Percentiles rank a stretch among this genome's conserved stretches.
Evolutionary conservation across 179 eudicot genomes (phyloP).

Genomic region (Pouteria campechiana): DNA sequence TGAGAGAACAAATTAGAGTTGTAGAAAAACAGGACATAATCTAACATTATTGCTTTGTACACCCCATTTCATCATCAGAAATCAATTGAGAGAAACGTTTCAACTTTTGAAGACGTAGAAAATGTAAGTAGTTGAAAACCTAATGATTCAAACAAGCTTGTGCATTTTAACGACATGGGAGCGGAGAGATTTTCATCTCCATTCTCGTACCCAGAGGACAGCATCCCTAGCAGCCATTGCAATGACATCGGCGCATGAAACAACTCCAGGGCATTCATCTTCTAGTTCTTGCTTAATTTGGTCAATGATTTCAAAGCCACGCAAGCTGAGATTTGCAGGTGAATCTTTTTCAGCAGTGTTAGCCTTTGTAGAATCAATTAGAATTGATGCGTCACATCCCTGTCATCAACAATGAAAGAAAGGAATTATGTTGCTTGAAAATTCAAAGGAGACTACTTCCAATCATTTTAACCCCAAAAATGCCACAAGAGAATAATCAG

Average conservation of each 20-base stretch:
- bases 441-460: background rate
- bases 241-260: conserved; percentile 79
- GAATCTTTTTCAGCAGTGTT: conserved; percentile 91
- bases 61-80: too few relatives aligned
- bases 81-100: too few relatives aligned
- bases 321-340: conserved; percentile 69
- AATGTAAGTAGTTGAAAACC: too few relatives aligned
- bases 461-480: background rate
- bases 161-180: too few relatives aligned
- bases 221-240: conserved; percentile 89
- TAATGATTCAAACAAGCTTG: too few relatives aligned
- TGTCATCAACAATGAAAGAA: conserved; percentile 2
- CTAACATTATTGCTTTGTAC: background rate
- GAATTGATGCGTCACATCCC: conserved; percentile 88
- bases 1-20: background rate
- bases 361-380: conserved; percentile 64
- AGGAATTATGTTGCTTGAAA: background rate
- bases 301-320: conserved; percentile 72
- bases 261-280: conserved; percentile 65
- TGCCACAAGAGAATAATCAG: background rate
- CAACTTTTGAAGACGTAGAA: too few relatives aligned
- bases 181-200: too few relatives aligned
- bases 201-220: conserved; percentile 53
- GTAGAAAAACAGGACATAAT: background rate
- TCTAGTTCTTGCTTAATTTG: conserved; percentile 45